A percentile compares a stretch with the other conserved stretches of the same genome.
Conservation (phyloP, 2,329 filamentous ascomycete species). For the Helotiales sp. region DNA sequence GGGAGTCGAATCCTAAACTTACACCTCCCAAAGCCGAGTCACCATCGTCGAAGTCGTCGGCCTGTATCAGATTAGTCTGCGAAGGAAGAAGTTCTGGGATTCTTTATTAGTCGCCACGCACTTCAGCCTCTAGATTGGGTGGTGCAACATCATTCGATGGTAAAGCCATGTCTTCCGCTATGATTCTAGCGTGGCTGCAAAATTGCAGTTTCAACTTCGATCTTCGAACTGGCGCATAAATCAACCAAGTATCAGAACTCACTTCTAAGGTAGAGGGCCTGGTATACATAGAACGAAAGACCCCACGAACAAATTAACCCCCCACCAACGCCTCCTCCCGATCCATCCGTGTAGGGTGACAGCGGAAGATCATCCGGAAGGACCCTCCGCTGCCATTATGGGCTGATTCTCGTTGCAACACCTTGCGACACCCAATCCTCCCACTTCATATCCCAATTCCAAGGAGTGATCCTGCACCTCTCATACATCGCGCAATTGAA, state of each 20-base stretch:
- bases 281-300: neutral
- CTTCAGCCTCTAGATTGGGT: neutral
- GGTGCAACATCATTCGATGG: neutral
- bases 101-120: neutral
- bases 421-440: neutral
- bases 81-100: neutral
- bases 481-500: neutral
- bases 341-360: neutral
- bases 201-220: neutral
- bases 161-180: neutral
- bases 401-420: neutral
- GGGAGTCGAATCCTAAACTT: neutral
- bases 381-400: neutral
- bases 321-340: neutral
- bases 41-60: slow-evolving; percentile 4
- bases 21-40: slow-evolving; percentile 8
- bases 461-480: neutral
- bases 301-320: neutral
- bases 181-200: neutral
- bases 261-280: neutral
- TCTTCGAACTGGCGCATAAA: neutral
- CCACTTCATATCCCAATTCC: neutral
- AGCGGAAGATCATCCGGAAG: neutral
- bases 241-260: too few species aligned
- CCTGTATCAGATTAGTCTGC: neutral